Evolutionary conservation across 371 early-diverging fungal genomes (phyloP), one percentile per base, ranked within the genome.

Genomic region (Capillidium rhysosporum): DNA sequence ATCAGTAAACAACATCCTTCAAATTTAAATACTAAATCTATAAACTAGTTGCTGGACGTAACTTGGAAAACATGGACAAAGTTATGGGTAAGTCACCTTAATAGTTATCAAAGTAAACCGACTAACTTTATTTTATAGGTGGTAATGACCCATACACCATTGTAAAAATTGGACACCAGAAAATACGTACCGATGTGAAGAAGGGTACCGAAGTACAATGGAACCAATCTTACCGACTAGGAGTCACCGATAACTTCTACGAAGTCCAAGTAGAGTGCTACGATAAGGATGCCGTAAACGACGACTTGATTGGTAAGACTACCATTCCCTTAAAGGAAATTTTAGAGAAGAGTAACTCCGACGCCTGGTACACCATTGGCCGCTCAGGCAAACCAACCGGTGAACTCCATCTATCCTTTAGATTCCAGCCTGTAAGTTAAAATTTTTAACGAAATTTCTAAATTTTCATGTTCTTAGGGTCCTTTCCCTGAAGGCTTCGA

Each of bases 301-400:
- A 53, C 25, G 54, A 53, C 16, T 23, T 44, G 1, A 53, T 53
- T 43, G 54, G 54, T 25, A 40, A 40, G 7, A 53, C 59, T 44
- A 55, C 38, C 40, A 56, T 59, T n/a, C 59, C 56, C 14, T 25
- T 59, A 10, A 20, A 47, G 1, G 41, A 1, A 18, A 30, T 56
- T 21, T 46, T 56, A 24, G 24, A 51, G 40, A 40, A 43, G 20
- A 26, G 29, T 8, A 21, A 20, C 16, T 28, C 53, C 34, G 26
- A 47, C 9, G 52, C 56, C 44, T 56, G 56, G 59, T 59, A 56
- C 52, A 34, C 52, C 30, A 55, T 59, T 52, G 59, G 59, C 12
- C 46, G 55, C 40, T 52, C 56, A 31, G 55, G 55, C 46, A 59
- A 55, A 49, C 45, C 55, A 38, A 40, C 45, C 46, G 59, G 59